Evolutionary conservation across 2,329 filamentous ascomycete genomes (phyloP).

Genomic region (Lachnellula hyalina): DNA sequence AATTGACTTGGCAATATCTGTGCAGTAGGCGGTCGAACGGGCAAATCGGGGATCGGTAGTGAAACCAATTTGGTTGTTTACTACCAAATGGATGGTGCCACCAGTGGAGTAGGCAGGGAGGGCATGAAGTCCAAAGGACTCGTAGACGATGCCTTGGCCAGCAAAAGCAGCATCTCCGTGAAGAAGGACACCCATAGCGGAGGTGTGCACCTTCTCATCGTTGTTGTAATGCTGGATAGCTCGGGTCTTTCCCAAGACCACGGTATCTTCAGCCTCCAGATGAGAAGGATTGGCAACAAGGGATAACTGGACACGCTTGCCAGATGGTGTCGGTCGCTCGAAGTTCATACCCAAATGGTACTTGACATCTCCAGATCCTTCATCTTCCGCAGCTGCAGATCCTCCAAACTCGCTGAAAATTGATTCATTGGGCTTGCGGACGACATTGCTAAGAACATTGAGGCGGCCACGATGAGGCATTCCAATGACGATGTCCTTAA

Average conservation of each 20-base stretch:
- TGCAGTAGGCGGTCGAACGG: slow-evolving; percentile 97
- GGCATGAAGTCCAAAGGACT: slow-evolving; percentile 95
- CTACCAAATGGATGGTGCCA: slow-evolving; percentile 92
- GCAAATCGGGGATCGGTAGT: slow-evolving; percentile 97
- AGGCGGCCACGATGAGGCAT: slow-evolving; percentile 99
- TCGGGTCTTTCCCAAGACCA: slow-evolving; percentile 94
- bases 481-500: slow-evolving; percentile 98
- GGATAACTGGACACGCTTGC: slow-evolving; percentile 98
- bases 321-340: slow-evolving; percentile 93
- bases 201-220: slow-evolving; percentile 81
- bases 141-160: slow-evolving; percentile 94
- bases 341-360: slow-evolving; percentile 99
- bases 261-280: slow-evolving; percentile 95
- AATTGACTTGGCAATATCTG: slow-evolving; percentile 97
- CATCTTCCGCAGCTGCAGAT: slow-evolving; percentile 78
- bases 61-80: slow-evolving; percentile 99
- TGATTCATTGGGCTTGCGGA: slow-evolving; percentile 98
- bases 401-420: slow-evolving; percentile 99
- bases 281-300: slow-evolving; percentile 98
- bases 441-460: slow-evolving; percentile 96
- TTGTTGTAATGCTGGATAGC: slow-evolving; percentile 99
- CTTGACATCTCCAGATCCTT: slow-evolving; percentile 98
- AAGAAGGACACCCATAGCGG: slow-evolving; percentile 91
- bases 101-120: slow-evolving; percentile 95
- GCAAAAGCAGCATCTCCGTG: slow-evolving; percentile 98